phyloP scores from a whole-genome alignment of 768 basidiomycete species.

The Floccularia luteovirens region DNA sequence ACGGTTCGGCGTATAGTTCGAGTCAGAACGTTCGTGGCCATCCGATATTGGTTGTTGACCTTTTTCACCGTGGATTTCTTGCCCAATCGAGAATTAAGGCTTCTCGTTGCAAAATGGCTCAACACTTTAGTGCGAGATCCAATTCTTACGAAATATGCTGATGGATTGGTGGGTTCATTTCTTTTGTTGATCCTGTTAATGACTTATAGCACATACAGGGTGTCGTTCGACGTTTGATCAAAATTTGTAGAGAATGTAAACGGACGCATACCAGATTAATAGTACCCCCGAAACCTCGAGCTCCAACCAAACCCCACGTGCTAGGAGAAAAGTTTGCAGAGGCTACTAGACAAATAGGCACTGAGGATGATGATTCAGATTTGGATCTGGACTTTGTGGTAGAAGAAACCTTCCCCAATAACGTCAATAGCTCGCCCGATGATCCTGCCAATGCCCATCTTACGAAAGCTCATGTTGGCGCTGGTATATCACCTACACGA shows the following conservation, averaged over 20 bases:
- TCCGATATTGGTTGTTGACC: constrained; percentile 85
- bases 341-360: constrained; percentile 33
- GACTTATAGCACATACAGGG: constrained; percentile 37
- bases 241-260: constrained; percentile 79
- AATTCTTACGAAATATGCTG: constrained; percentile 54
- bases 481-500: constrained; percentile 27
- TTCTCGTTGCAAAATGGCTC: constrained; percentile 70
- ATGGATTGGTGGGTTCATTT: constrained; percentile 56
- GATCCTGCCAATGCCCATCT: constrained; percentile 45
- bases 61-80: constrained; percentile 89
- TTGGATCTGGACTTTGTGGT: constrained; percentile 73
- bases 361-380: constrained; percentile 55
- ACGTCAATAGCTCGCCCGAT: constrained; percentile 24
- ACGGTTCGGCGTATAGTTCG: constrained; percentile 70
- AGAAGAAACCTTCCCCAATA: constrained; percentile 33
- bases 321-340: constrained; percentile 64
- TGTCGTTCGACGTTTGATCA: constrained; percentile 76
- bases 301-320: constrained; percentile 33
- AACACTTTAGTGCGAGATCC: constrained; percentile 72
- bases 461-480: constrained; percentile 27
- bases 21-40: constrained; percentile 84
- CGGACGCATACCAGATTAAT: constrained; percentile 46
- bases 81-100: constrained; percentile 68
- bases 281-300: constrained; percentile 21
- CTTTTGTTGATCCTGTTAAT: constrained; percentile 5